phyloP scores from a whole-genome alignment of 176 grass and related monocot species.

The Leersia perrieri region DNA sequence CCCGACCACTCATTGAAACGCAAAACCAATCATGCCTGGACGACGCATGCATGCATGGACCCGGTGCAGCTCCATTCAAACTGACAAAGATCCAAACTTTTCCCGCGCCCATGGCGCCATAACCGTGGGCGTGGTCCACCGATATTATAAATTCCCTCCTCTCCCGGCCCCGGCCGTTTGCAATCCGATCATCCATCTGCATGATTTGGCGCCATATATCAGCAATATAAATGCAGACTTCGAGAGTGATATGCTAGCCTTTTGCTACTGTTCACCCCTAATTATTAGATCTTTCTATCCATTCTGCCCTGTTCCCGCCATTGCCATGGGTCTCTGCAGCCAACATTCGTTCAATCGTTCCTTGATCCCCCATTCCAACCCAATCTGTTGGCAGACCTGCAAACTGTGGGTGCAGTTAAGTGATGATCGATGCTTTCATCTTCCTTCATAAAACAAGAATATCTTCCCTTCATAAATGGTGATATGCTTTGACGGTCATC shows the following conservation, averaged over 20 bases:
- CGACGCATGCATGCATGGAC: constrained; percentile 9
- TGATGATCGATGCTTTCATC: background rate
- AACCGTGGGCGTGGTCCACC: background rate
- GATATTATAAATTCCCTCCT: background rate
- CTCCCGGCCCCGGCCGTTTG: background rate
- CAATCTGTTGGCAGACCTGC: background rate
- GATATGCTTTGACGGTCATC: no score
- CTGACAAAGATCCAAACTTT: background rate
- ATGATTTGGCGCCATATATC: background rate
- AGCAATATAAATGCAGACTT: background rate
- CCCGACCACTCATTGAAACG: constrained; percentile 22
- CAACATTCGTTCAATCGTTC: background rate
- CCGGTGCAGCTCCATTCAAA: background rate
- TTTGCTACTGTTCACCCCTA: background rate
- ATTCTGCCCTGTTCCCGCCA: background rate
- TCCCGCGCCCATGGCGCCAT: background rate
- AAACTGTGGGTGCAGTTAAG: background rate
- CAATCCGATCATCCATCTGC: background rate
- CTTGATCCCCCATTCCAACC: background rate
- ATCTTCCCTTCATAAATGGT: no score
- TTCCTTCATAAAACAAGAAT: background rate
- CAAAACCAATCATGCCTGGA: constrained; percentile 10
- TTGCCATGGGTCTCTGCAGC: background rate
- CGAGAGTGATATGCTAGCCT: no score
- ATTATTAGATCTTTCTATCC: background rate